Conservation (phyloP, 768 basidiomycete species). For the Boletus pseudopeckii region DNA sequence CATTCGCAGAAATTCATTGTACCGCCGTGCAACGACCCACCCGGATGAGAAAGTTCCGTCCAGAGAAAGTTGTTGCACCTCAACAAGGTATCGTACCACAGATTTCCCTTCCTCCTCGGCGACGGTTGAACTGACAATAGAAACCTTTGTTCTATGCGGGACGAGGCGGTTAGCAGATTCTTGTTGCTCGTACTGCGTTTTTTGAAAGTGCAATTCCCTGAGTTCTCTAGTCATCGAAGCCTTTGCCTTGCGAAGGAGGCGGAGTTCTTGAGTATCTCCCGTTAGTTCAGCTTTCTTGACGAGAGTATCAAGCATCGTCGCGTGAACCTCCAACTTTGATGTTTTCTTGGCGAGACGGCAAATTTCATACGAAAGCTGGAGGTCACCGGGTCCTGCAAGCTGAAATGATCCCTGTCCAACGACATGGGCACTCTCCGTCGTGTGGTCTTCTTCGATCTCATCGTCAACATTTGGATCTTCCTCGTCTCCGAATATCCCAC, state of each 20-base stretch:
- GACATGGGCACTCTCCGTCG: slow-evolving; percentile 16
- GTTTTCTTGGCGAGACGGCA: slow-evolving; percentile 73
- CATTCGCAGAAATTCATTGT: slow-evolving; percentile 92
- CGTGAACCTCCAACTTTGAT: slow-evolving; percentile 72
- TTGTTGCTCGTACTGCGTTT: slow-evolving; percentile 90
- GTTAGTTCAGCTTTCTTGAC: slow-evolving; percentile 95
- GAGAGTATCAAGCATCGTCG: slow-evolving; percentile 77
- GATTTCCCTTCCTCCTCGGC: slow-evolving; percentile 85
- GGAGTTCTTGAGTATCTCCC: slow-evolving; percentile 83
- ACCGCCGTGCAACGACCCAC: slow-evolving; percentile 91
- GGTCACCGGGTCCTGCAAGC: slow-evolving; percentile 83
- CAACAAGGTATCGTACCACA: slow-evolving; percentile 88
- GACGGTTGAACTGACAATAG: slow-evolving; percentile 78
- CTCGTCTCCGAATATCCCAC: slow-evolving; percentile 38
- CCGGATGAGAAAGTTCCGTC: slow-evolving; percentile 80
- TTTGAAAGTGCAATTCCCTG: slow-evolving; percentile 83
- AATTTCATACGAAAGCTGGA: slow-evolving; percentile 87
- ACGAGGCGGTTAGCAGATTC: slow-evolving; percentile 86
- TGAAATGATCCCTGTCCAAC: slow-evolving; percentile 55
- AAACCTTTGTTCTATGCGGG: slow-evolving; percentile 79
- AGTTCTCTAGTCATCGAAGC: slow-evolving; percentile 79
- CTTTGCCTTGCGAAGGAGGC: slow-evolving; percentile 77
- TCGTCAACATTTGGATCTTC: slow-evolving; percentile 41
- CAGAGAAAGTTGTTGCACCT: slow-evolving; percentile 81
- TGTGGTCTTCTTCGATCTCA: slow-evolving; percentile 44